phyloP scores from a whole-genome alignment of 371 early-diverging fungal species.

The Conidiobolus incongruus region DNA sequence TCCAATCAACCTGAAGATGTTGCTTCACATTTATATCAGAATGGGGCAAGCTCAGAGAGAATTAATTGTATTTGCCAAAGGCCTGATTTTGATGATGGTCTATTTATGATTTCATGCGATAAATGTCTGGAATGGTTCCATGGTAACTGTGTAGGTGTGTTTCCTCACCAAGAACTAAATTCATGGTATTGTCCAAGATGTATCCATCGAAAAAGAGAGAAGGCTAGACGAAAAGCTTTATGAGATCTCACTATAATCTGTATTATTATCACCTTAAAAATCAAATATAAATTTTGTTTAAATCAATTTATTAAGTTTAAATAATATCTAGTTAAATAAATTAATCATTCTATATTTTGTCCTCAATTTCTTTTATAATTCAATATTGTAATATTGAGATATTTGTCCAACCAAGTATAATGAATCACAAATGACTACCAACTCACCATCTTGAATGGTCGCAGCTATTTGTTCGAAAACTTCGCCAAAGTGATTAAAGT shows the following conservation, averaged over 20 bases:
- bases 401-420: conserved; percentile 67
- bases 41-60: conserved; percentile 11
- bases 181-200: conserved; percentile 23
- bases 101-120: conserved; percentile 61
- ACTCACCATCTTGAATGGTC: conserved; percentile 6
- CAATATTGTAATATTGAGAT: conserved; percentile 21
- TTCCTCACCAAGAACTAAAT: conserved; percentile 8
- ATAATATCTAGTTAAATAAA: no score
- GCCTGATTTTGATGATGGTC: conserved; percentile 40
- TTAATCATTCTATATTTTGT: no score
- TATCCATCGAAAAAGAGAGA: no score
- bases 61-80: conserved; percentile 41
- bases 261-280: no score
- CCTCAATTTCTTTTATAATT: no score
- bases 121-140: conserved; percentile 53
- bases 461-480: conserved; percentile 2
- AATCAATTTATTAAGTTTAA: no score
- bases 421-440: conserved; percentile 58
- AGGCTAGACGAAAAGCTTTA: no score
- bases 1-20: no score
- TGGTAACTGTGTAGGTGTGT: conserved; percentile 36
- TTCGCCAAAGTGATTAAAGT: conserved; percentile 1
- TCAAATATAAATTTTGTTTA: no score
- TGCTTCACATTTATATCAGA: not conserved
- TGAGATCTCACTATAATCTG: no score